Evolutionary conservation across 1,139 yeast species (phyloP).

Genomic region (Pneumocystis jirovecii): DNA sequence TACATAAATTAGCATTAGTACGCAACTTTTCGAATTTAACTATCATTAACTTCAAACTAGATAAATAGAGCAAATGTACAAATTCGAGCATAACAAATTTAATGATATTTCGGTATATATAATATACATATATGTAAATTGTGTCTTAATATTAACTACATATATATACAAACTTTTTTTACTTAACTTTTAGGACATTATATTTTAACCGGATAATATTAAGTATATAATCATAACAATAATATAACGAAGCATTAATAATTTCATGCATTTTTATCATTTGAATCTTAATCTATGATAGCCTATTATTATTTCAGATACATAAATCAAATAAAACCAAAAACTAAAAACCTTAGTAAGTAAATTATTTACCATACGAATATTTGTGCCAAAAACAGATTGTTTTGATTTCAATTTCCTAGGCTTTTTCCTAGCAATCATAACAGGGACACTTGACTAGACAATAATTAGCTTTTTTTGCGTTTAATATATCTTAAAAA

Average conservation of each 20-base stretch:
- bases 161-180: neutral
- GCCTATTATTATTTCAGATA: neutral
- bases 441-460: slow-evolving; percentile 61
- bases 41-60: slow-evolving; percentile 3
- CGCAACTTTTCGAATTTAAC: slow-evolving; percentile 5
- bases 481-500: neutral
- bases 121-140: neutral
- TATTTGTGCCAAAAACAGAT: slow-evolving; percentile 25
- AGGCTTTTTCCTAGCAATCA: slow-evolving; percentile 76
- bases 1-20: slow-evolving; percentile 9
- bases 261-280: neutral
- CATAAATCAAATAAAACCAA: slow-evolving; percentile 3
- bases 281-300: neutral
- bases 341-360: slow-evolving; percentile 14
- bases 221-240: neutral
- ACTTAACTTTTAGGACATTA: neutral
- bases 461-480: neutral
- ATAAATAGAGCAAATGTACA: neutral
- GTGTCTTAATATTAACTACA: neutral
- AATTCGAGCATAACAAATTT: neutral
- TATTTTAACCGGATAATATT: neutral
- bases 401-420: slow-evolving; percentile 46
- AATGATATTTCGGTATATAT: no score
- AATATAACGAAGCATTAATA: neutral
- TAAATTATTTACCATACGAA: slow-evolving; percentile 30